Percentiles rank a stretch among this genome's conserved stretches.
Evolutionary conservation across 805 yeast genomes (phyloP).

Genomic region (Ogataea parapolymorpha): DNA sequence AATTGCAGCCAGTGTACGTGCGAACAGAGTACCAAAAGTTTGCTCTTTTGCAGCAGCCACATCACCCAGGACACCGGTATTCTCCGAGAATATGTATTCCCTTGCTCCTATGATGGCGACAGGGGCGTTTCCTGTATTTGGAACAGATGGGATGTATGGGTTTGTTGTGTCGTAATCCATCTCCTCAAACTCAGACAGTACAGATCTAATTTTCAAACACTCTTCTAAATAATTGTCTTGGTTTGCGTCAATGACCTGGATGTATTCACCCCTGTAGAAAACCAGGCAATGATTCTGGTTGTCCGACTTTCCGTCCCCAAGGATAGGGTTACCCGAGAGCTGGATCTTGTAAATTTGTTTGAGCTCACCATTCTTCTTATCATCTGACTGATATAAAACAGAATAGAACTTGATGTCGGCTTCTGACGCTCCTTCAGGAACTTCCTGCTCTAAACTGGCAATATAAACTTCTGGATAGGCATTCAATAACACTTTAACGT

Average conservation of each 20-base stretch:
- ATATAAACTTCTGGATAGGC: slow-evolving; percentile 68
- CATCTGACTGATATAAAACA: slow-evolving; percentile 65
- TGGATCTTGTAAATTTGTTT: slow-evolving; percentile 57
- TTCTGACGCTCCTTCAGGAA: slow-evolving; percentile 37
- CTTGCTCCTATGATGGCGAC: slow-evolving; percentile 95
- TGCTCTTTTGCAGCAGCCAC: slow-evolving; percentile 98
- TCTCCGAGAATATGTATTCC: slow-evolving; percentile 91
- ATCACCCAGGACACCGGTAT: slow-evolving; percentile 89
- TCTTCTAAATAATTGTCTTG: slow-evolving; percentile 96
- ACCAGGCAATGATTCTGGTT: slow-evolving; percentile 87
- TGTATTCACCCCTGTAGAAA: slow-evolving; percentile 89
- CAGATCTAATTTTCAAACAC: slow-evolving; percentile 84
- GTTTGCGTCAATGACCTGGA: slow-evolving; percentile 93
- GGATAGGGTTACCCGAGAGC: slow-evolving; percentile 88
- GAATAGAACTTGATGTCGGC: slow-evolving; percentile 47
- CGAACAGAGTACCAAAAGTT: slow-evolving; percentile 93
- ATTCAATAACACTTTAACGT: slow-evolving; percentile 61
- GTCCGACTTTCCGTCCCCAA: slow-evolving; percentile 96
- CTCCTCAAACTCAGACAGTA: slow-evolving; percentile 90
- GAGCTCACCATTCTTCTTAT: slow-evolving; percentile 42
- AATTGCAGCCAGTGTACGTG: slow-evolving; percentile 87
- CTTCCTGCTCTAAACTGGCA: slow-evolving; percentile 52
- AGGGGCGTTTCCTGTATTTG: slow-evolving; percentile 42
- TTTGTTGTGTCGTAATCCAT: slow-evolving; percentile 45
- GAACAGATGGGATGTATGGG: slow-evolving; percentile 55